phyloP scores from a whole-genome alignment of 2,329 filamentous ascomycete genomes.

The Chaetomium sp. region DNA sequence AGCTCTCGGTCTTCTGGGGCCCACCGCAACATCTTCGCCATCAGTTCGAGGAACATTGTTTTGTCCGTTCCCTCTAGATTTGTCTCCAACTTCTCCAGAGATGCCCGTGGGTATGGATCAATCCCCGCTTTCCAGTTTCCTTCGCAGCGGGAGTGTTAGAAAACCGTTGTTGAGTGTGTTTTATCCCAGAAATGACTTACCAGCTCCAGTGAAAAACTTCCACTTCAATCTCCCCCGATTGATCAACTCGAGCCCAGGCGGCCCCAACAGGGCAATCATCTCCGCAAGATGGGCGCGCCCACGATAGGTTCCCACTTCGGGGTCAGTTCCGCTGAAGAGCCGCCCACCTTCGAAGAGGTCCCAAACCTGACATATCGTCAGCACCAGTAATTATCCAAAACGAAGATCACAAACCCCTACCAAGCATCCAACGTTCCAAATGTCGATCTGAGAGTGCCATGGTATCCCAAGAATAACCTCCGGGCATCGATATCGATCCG shows the following conservation, averaged over 20 bases:
- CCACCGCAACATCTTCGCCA: conserved; percentile 5
- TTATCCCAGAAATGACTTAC: background rate
- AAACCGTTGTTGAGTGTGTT: background rate
- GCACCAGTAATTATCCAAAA: conserved; percentile 4
- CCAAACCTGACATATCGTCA: conserved; percentile 35
- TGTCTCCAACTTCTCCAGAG: conserved; percentile 1
- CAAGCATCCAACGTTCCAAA: conserved; percentile 48
- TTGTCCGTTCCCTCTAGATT: background rate
- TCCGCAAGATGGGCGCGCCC: conserved; percentile 4
- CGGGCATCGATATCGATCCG: conserved; percentile 35
- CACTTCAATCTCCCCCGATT: background rate
- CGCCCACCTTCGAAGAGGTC: conserved; percentile 40
- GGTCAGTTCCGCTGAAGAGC: conserved; percentile 30
- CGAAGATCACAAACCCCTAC: conserved; percentile 23
- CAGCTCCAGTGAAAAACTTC: background rate
- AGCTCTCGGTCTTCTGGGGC: background rate
- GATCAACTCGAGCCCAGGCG: background rate
- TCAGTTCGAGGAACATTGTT: background rate
- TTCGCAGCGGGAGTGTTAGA: background rate
- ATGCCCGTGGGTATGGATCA: background rate
- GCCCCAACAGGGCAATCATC: conserved; percentile 1
- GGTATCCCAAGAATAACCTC: conserved; percentile 41
- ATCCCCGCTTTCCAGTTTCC: background rate
- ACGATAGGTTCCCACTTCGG: background rate
- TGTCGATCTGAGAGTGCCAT: conserved; percentile 43